Percentiles rank a stretch among this genome's conserved stretches.
phyloP scores from a whole-genome alignment of 1,284 basidiomycete species.

The Cystobasidium slooffiae region DNA sequence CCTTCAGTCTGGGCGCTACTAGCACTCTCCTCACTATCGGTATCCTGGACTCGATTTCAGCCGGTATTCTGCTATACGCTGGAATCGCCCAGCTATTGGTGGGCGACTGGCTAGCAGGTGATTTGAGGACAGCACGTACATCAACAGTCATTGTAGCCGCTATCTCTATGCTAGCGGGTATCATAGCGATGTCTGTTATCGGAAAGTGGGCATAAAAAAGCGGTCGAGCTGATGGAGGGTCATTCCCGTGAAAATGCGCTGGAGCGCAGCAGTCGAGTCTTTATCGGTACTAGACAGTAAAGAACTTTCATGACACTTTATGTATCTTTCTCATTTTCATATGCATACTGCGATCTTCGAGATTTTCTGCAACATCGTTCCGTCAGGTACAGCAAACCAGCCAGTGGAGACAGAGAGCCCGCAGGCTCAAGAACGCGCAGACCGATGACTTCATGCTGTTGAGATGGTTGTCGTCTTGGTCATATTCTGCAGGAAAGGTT shows the following conservation, averaged over 20 bases:
- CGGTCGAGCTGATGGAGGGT: no score
- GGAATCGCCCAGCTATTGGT: constrained; percentile 37
- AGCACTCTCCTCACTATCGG: constrained; percentile 61
- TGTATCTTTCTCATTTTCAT: no score
- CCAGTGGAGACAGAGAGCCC: no score
- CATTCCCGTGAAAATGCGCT: no score
- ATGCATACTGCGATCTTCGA: no score
- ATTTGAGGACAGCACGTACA: constrained; percentile 18
- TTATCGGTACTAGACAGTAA: neutral
- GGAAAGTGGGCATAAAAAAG: constrained; percentile 35
- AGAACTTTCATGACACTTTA: no score
- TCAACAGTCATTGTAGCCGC: constrained; percentile 20
- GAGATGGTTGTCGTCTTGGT: no score
- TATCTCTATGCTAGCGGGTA: constrained; percentile 17
- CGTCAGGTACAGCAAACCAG: no score
- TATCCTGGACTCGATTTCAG: constrained; percentile 78
- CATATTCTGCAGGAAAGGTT: no score
- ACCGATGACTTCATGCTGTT: no score
- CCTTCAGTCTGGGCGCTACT: constrained; percentile 54
- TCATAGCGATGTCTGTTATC: constrained; percentile 35
- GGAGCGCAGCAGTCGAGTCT: neutral
- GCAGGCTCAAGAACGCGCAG: no score
- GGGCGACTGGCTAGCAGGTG: constrained; percentile 40
- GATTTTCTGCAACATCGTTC: no score
- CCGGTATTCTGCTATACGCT: constrained; percentile 70